Evolutionary conservation across 2,329 filamentous ascomycete genomes (phyloP).

Genomic region (Colletotrichum sp.): DNA sequence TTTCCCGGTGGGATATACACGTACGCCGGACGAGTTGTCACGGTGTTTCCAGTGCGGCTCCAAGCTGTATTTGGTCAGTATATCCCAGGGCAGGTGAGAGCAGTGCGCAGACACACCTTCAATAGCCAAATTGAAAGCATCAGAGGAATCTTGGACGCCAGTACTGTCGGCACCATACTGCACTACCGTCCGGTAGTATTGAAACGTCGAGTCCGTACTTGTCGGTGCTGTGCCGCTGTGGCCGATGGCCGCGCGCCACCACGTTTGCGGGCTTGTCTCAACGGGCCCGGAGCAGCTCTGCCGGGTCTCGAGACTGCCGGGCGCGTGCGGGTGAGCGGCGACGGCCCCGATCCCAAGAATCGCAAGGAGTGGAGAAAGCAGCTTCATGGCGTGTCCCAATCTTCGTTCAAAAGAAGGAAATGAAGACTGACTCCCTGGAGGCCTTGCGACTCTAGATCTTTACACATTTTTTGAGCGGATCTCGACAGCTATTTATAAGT

Average conservation of each 20-base stretch:
- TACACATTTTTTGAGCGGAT: neutral
- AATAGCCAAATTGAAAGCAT: constrained; percentile 31
- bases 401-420: neutral
- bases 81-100: neutral
- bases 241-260: constrained; percentile 30
- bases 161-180: constrained; percentile 31
- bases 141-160: constrained; percentile 28
- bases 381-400: neutral
- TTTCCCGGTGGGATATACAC: constrained; percentile 35
- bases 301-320: neutral
- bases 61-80: constrained; percentile 22
- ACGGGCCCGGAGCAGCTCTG: constrained; percentile 9
- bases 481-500: neutral
- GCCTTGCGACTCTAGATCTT: neutral
- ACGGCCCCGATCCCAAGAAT: neutral
- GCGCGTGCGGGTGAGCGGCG: neutral
- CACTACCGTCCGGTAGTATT: constrained; percentile 30
- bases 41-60: constrained; percentile 29
- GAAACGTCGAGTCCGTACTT: constrained; percentile 25
- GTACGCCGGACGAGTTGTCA: constrained; percentile 25
- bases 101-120: neutral
- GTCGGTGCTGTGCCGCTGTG: constrained; percentile 30
- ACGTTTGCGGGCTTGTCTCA: constrained; percentile 17
- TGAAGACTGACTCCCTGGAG: neutral
- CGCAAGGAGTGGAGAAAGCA: neutral